Base-by-base conservation (phyloP, 2,329 filamentous ascomycete genomes). In the Alternaria sp. region DNA sequence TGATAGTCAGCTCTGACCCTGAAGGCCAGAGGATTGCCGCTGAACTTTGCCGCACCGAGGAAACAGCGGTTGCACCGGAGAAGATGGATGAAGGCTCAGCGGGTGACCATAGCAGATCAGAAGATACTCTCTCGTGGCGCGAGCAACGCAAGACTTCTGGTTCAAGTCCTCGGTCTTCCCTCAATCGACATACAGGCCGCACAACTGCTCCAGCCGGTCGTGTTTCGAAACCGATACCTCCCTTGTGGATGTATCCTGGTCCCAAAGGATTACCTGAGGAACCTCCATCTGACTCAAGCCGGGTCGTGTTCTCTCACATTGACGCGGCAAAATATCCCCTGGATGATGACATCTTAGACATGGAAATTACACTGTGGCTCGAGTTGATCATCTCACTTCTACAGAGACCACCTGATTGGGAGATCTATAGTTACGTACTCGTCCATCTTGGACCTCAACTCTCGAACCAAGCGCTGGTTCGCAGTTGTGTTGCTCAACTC, bases 341-440 rank as follows among this genome's bases (percentile, higher is more conserved):
- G 16, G 71, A 60, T 54, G 73, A 75, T 47, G 78, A 78, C 57
- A 75, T 80, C n/a, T 78, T 81, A 2, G 78, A 84, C 7, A 80
- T 93, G 54, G 85, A 74, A 62, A 75, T 74, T 14, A 76, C 72
- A 16, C 51, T 74, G 41, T 97, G 93, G 91, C 83, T 96, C n/a
- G 91, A 94, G 64, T 85, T 88, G 11, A 83, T 96, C 38, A 86
- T 92, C 26, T 84, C 84, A n/a, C 81, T 95, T n/a, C 81, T 96
- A 43, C 88, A 91, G 65, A 85, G 88, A 56, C 91, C 90, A 41
- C 87, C 88, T 48, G 90, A 95, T 63, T 98, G 94, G 94, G 93
- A 98, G 75, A 83, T 96, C 1, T 97, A 96, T 82, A 94, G 92
- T 78, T 97, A 94, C 74, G 86, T 94, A 18, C 83, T 99, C 30